Evolutionary conservation across 768 basidiomycete species (phyloP), one percentile per base, ranked within the genome.

Genomic region (Austroboletus festivus): DNA sequence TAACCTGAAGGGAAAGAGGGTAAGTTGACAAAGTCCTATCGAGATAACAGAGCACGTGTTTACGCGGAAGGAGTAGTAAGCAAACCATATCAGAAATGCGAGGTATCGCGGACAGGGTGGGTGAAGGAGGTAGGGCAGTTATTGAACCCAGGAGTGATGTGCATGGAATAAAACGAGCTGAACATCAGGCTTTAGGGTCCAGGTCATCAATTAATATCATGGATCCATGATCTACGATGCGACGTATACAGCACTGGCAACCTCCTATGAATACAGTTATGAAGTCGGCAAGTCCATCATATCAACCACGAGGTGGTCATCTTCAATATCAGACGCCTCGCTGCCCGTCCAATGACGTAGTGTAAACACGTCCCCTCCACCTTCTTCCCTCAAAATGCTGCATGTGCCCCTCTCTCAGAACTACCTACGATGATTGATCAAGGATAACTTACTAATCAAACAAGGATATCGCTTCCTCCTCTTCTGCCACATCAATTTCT

Each of bases 401-500:
- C 23, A 39, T 20, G 24, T 28, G n/a, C 30, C 50, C 39, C 42
- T 20, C n/a, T 40, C 39, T 61, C 34, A 59, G 51, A 23, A 30
- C 6, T 24, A 7, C 28, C 28, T 35, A 22, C 37, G 44, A 20
- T 44, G 46, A 41, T 44, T 46, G 34, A 37, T 26, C 39, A n/a
- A 3, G n/a, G 22, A 34, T n/a, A 15, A 68, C 78, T 60, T 54
- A 89, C 87, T 81, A 76, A 60, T 89, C 87, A 62, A 89, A 89
- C 55, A 86, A 67, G n/a, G 73, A 73, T 46, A 89, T 77, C 0
- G 82, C 78, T 42, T 68, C 68, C 53, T 86, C 83, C 20, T 73
- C 69, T 11, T 63, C 64, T 21, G 61, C 48, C 15, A 64, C 67
- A 35, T 63, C 61, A 0, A 22, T 53, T 18, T 63, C 64, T 21